Evolutionary conservation across 1,139 yeast genomes (phyloP).

Genomic region (Yamadazyma triangularis): DNA sequence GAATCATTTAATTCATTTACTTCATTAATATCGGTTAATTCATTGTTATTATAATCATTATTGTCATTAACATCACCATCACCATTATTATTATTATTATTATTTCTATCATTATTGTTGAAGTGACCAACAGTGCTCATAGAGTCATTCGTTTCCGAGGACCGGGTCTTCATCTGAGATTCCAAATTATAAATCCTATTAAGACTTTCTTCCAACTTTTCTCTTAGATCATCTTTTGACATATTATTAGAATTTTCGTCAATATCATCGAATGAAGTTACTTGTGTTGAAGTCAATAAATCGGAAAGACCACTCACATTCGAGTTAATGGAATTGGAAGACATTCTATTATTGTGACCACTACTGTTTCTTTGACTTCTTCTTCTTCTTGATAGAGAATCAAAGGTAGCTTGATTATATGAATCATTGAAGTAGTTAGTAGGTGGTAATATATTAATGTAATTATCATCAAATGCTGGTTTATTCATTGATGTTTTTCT

Average conservation of each 20-base stretch:
- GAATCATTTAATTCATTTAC: conserved; percentile 1
- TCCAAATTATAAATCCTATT: conserved; percentile 34
- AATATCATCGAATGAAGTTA: conserved; percentile 32
- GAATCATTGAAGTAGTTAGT: conserved; percentile 9
- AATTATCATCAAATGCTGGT: conserved; percentile 25
- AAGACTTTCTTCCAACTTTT: conserved; percentile 38
- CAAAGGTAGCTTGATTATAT: conserved; percentile 36
- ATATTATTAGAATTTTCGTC: conserved; percentile 14
- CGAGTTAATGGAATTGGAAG: conserved; percentile 38
- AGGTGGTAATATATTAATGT: conserved; percentile 23
- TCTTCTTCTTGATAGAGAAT: conserved; percentile 19
- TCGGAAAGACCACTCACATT: conserved; percentile 42
- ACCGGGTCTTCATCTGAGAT: conserved; percentile 7
- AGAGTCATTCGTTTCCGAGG: conserved; percentile 2
- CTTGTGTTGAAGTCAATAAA: conserved; percentile 33
- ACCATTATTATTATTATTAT: conserved; percentile 1
- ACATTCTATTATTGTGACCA: conserved; percentile 19
- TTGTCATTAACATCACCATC: conserved; percentile 1
- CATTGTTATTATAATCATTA: conserved; percentile 1
- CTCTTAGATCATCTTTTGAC: conserved; percentile 31
- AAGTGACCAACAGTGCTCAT: not conserved
- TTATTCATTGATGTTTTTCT: not conserved
- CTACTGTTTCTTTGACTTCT: not conserved
- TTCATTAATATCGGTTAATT: not conserved
- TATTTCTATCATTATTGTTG: conserved; percentile 1